phyloP scores from a whole-genome alignment of 352 stramenopile genomes.

The Globisporangium solare region DNA sequence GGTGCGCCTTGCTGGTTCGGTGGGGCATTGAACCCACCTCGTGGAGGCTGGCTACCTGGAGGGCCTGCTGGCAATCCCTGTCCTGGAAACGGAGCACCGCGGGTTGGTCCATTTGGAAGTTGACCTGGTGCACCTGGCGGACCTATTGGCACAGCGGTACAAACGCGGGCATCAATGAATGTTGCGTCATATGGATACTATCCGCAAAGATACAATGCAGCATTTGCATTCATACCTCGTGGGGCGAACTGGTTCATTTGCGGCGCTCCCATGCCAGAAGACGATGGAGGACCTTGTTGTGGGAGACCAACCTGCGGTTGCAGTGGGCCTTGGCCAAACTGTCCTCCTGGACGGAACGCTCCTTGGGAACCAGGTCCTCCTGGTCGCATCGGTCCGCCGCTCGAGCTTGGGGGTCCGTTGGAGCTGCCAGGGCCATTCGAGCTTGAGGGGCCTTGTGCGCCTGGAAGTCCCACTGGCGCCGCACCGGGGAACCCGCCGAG shows the following conservation, averaged over 20 bases:
- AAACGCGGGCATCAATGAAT: no score
- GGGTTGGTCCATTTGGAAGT: slow-evolving; percentile 19
- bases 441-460: slow-evolving; percentile 20
- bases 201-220: no score
- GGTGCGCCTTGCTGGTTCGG: slow-evolving; percentile 6
- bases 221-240: slow-evolving; percentile 14
- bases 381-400: slow-evolving; percentile 4
- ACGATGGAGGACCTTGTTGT: slow-evolving; percentile 22
- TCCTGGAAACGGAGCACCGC: slow-evolving; percentile 17
- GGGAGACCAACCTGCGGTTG: slow-evolving; percentile 3
- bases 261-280: slow-evolving; percentile 24
- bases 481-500: slow-evolving; percentile 19
- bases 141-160: no score
- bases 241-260: slow-evolving; percentile 43
- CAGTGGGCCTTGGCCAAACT: slow-evolving; percentile 17
- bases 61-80: slow-evolving; percentile 13
- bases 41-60: slow-evolving; percentile 6
- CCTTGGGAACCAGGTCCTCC: slow-evolving; percentile 6
- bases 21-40: slow-evolving; percentile 10
- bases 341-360: slow-evolving; percentile 15
- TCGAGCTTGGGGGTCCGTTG: slow-evolving; percentile 7
- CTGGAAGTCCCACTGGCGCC: slow-evolving; percentile 12
- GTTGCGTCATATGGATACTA: no score
- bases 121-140: slow-evolving; percentile 3
- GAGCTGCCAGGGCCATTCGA: slow-evolving; percentile 13